A percentile compares a stretch with the other conserved stretches of the same genome.
Conservation (phyloP, 2,329 filamentous ascomycete genomes). For the Colletotrichum spaethianum region DNA sequence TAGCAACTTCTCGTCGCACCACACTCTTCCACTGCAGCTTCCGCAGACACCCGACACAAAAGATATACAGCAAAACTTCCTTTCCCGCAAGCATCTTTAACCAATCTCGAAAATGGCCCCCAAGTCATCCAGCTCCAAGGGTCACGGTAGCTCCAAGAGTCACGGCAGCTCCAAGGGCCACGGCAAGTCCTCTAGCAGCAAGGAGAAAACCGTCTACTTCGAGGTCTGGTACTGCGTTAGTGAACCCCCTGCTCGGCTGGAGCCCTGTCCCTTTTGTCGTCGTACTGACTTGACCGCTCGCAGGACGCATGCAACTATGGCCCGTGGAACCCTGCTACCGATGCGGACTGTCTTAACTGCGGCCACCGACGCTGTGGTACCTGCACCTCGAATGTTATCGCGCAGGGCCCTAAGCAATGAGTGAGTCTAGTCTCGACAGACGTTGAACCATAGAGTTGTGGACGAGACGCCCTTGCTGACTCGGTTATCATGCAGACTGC, state of each 20-base stretch:
- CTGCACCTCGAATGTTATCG: background rate
- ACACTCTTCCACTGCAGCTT: background rate
- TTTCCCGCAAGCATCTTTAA: background rate
- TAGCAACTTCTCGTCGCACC: background rate
- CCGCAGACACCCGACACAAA: background rate
- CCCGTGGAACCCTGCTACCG: background rate
- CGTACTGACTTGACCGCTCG: background rate
- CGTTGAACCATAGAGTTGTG: no score
- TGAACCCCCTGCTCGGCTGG: background rate
- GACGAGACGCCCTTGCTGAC: background rate
- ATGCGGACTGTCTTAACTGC: conserved; percentile 4
- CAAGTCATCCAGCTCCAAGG: background rate
- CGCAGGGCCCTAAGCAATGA: background rate
- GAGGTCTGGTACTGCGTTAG: conserved; percentile 24
- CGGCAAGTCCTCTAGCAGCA: conserved; percentile 8
- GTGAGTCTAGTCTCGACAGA: background rate
- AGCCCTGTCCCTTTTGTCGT: background rate
- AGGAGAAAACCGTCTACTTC: background rate
- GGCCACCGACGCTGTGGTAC: background rate
- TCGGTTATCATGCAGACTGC: background rate
- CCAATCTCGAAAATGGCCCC: background rate
- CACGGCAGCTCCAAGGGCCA: conserved; percentile 5
- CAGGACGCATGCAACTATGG: conserved; percentile 1
- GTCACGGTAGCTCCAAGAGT: background rate
- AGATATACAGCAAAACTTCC: background rate